These are phyloP conservation scores for Phytophthora syringae DNA, from an alignment of 352 stramenopile species.

Conservation along the genomic window DNA sequence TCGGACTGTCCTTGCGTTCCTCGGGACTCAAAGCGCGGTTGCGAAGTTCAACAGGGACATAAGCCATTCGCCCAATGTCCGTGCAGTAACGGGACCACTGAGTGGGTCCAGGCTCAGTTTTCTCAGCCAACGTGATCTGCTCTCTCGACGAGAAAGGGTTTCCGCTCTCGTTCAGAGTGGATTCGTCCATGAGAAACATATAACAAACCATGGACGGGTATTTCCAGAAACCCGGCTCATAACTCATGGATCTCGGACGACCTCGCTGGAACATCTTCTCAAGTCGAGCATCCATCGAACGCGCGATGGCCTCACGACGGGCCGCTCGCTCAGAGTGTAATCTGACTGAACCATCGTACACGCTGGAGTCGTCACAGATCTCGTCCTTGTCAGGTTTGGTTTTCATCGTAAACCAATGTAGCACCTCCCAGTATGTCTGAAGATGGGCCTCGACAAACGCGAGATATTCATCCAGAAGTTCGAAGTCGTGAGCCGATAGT, in stretches of 20 bases:
- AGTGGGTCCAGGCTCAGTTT: too few relatives aligned
- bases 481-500: not conserved
- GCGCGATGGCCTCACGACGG: not conserved
- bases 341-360: not conserved
- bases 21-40: too few relatives aligned
- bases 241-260: not conserved
- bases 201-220: not conserved
- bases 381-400: not conserved
- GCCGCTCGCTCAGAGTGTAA: too few relatives aligned
- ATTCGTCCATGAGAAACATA: too few relatives aligned
- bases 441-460: not conserved
- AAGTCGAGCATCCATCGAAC: not conserved
- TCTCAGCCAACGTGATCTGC: too few relatives aligned
- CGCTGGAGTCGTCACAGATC: not conserved
- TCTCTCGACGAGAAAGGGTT: too few relatives aligned
- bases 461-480: not conserved
- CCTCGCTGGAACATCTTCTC: not conserved
- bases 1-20: too few relatives aligned
- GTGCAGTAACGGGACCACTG: too few relatives aligned
- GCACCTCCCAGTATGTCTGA: conserved; percentile 2
- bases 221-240: not conserved
- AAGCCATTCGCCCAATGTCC: too few relatives aligned
- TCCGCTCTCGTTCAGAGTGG: too few relatives aligned
- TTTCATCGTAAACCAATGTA: conserved; percentile 6
- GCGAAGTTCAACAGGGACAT: too few relatives aligned